Evolutionary conservation across 2,329 filamentous ascomycete species (phyloP), one percentile per base, ranked within the genome.

Genomic region (Monilinia aucupariae): DNA sequence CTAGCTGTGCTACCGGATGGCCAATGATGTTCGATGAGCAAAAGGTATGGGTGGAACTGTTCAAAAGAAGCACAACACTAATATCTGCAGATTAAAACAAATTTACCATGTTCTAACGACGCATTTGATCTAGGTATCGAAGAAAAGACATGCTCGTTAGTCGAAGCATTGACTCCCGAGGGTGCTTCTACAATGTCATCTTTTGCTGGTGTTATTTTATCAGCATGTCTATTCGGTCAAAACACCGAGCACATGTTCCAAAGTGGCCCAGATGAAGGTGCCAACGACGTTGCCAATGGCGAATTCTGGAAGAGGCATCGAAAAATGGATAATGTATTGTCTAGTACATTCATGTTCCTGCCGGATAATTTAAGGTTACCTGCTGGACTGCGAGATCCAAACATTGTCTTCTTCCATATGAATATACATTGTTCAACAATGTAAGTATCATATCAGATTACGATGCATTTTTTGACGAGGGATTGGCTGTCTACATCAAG

Each of bases 1-100:
- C 90, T 2, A 91, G 89, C 70, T 90, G 96, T 59, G 91, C 91
- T 15, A 96, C 92, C 4, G 92, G 92, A 2, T 97, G 92, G 92
- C 91, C 92, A 0, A 88, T 90, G 78, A 78, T 86, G 32, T 86
- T 96, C 49, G 87, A 96, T 66, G 82, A 90, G 64, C 79, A 80
- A 71, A 90, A 96, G 22, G 60, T 62, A 56, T 2, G 30, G 5
- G 15, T 32, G 17, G 10, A 47, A 34, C n/a, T 17, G 37, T n/a
- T 61, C 27, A 48, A 52, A 39, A 69, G 69, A 56, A 22, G 22
- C 6, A 7, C 47, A 3, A 27, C 9, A 20, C 54, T 71, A 41
- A 45, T 12, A 27, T 30, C 0, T n/a, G 15, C 5, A 62, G 70
- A 73, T 74, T 64, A 81, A 85, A 69, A 96, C 91, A 0, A 87